Percentiles rank a stretch among this genome's conserved stretches.
Evolutionary conservation across 345 rosid species (phyloP).

Genomic region (Arabidopsis suecica): DNA sequence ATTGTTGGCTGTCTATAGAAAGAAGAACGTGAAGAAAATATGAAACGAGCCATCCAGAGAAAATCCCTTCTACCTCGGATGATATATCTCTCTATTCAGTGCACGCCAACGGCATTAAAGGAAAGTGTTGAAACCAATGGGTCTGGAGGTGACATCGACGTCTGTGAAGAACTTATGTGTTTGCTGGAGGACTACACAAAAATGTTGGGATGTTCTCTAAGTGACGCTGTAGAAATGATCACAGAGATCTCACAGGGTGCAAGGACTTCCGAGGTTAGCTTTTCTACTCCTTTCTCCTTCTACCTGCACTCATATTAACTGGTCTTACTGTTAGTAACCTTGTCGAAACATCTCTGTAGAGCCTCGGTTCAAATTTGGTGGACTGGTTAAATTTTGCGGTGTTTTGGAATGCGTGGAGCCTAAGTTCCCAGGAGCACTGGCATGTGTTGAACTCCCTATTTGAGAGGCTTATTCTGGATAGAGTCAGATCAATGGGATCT

Average conservation of each 20-base stretch:
- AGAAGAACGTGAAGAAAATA: slow-evolving; percentile 69
- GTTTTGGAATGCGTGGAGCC: slow-evolving; percentile 81
- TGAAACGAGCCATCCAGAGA: slow-evolving; percentile 59
- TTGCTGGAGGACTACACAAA: slow-evolving; percentile 79
- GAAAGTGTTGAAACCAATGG: slow-evolving; percentile 67
- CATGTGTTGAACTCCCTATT: slow-evolving; percentile 61
- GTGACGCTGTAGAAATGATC: slow-evolving; percentile 63
- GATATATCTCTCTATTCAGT: slow-evolving; percentile 82
- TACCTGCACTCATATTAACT: slow-evolving; percentile 18
- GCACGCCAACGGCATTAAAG: slow-evolving; percentile 62
- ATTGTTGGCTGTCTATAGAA: slow-evolving; percentile 50
- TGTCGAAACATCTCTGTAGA: slow-evolving; percentile 53
- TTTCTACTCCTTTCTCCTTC: slow-evolving; percentile 21
- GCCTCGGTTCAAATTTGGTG: slow-evolving; percentile 63
- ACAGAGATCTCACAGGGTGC: slow-evolving; percentile 63
- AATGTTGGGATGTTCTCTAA: slow-evolving; percentile 73
- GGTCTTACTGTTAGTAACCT: slow-evolving; percentile 12
- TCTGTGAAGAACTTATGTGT: slow-evolving; percentile 62
- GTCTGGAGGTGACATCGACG: slow-evolving; percentile 55
- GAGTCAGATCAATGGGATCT: slow-evolving; percentile 55
- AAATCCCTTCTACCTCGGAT: slow-evolving; percentile 87
- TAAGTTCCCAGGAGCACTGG: slow-evolving; percentile 68
- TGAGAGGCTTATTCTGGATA: slow-evolving; percentile 59
- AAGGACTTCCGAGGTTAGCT: slow-evolving; percentile 65
- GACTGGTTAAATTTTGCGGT: slow-evolving; percentile 90